phyloP scores from a whole-genome alignment of 306 rosid species.

The Pyrus pyrifolia region DNA sequence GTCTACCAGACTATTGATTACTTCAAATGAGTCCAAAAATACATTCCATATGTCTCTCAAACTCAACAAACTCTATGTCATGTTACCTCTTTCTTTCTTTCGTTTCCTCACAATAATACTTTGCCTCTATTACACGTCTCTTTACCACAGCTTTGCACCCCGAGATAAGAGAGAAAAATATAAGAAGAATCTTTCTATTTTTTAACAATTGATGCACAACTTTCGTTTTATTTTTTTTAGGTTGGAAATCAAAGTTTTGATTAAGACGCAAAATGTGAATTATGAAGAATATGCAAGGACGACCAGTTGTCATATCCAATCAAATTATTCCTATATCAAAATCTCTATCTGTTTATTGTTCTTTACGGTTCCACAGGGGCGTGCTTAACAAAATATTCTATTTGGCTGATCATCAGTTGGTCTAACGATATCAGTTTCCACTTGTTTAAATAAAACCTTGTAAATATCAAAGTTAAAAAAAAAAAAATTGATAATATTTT shows the following conservation, averaged over 20 bases:
- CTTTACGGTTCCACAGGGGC: background rate
- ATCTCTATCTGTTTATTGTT: background rate
- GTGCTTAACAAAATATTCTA: background rate
- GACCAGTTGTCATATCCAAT: background rate
- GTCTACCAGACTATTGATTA: constrained; percentile 26
- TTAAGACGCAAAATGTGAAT: background rate
- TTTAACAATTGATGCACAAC: background rate
- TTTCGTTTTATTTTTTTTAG: background rate
- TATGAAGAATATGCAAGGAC: background rate
- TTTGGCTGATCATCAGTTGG: background rate
- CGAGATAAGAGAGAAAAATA: background rate
- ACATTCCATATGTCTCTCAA: background rate
- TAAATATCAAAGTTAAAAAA: background rate
- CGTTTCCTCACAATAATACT: background rate
- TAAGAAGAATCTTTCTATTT: background rate
- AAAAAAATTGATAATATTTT: background rate
- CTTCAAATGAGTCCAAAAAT: background rate
- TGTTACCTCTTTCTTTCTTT: background rate
- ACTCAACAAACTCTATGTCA: background rate
- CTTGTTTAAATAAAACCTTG: background rate
- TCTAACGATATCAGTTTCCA: no score
- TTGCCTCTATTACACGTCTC: background rate
- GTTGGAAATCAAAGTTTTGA: background rate
- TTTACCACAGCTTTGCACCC: background rate
- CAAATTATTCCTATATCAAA: constrained; percentile 6